These are phyloP conservation scores for Cicer judaicum DNA, from an alignment of 306 rosid genomes.

Conservation along the genomic window DNA sequence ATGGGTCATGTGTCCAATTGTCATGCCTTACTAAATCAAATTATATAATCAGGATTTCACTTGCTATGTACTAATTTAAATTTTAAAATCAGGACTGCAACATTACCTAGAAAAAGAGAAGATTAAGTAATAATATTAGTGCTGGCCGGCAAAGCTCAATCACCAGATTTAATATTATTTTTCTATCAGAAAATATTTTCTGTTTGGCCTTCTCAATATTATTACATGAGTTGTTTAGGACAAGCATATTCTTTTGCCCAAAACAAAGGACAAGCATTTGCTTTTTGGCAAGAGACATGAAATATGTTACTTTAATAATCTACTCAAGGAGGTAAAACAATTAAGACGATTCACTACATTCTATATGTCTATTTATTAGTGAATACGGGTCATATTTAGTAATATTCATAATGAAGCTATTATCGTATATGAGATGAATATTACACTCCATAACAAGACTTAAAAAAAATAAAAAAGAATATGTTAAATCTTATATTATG, in stretches of 20 bases:
- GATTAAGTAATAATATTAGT: background rate
- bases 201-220: background rate
- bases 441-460: no score
- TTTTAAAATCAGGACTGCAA: background rate
- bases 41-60: no score
- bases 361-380: no score
- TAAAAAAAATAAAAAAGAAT: background rate
- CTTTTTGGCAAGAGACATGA: background rate
- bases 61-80: no score
- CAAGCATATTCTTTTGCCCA: background rate
- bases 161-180: background rate
- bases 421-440: no score
- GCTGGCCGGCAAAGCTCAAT: conserved; percentile 34
- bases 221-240: background rate
- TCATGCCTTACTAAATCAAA: no score
- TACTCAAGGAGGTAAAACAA: background rate
- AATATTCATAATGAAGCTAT: no score
- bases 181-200: background rate
- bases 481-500: background rate
- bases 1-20: no score
- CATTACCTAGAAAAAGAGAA: background rate
- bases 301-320: background rate
- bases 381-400: no score
- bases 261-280: background rate
- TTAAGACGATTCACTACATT: no score